Evolutionary conservation across 2,329 filamentous ascomycete species (phyloP).

Genomic region (Pseudogymnoascus sp.): DNA sequence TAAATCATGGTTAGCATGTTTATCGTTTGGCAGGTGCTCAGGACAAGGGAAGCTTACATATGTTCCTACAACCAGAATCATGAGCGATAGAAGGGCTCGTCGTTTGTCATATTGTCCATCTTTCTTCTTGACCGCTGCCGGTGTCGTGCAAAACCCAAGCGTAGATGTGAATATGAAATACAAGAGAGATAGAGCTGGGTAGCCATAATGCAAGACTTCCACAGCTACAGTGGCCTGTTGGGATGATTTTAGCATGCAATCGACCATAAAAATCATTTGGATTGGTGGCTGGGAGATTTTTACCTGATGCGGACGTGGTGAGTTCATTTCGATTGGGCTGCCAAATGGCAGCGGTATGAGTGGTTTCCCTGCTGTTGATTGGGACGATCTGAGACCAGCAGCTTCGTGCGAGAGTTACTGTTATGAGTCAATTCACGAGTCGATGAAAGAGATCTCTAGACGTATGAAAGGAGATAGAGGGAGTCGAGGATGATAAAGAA

Average conservation of each 20-base stretch:
- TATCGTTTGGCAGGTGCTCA: neutral
- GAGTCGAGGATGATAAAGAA: neutral
- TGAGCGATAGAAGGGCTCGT: constrained; percentile 35
- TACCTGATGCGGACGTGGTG: neutral
- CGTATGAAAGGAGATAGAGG: neutral
- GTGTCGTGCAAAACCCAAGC: constrained; percentile 45
- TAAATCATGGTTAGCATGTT: constrained; percentile 29
- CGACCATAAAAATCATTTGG: neutral
- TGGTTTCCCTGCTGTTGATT: neutral
- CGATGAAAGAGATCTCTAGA: neutral
- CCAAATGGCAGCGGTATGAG: neutral
- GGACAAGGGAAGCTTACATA: constrained; percentile 30
- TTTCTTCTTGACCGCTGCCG: constrained; percentile 34
- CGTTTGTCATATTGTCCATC: constrained; percentile 34
- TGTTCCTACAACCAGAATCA: constrained; percentile 28
- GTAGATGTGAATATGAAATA: constrained; percentile 48
- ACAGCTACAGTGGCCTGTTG: constrained; percentile 13
- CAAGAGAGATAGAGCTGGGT: constrained; percentile 46
- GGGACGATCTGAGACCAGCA: neutral
- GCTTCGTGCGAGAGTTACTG: neutral
- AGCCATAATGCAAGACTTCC: constrained; percentile 45
- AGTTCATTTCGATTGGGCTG: neutral
- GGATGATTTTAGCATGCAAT: neutral
- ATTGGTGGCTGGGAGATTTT: neutral
- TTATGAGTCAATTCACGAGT: neutral